These are phyloP conservation scores for Andrographis paniculata DNA, from an alignment of 305 asterid genomes.

Conservation along the genomic window DNA sequence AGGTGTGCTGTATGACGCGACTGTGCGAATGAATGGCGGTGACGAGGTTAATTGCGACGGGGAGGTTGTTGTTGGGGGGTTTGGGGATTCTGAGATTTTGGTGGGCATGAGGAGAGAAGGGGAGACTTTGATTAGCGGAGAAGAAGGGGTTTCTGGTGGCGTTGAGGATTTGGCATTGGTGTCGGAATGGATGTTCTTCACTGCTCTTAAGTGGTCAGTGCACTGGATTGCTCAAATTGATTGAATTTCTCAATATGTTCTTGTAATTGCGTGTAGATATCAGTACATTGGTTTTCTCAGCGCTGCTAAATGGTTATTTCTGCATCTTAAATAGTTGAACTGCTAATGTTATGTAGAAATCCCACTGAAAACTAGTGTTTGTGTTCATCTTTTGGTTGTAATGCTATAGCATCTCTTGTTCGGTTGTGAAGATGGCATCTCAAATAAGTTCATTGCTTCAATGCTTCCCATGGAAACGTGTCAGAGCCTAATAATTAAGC, in stretches of 20 bases:
- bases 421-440: too few species aligned
- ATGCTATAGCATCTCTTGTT: too few species aligned
- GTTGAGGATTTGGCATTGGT: constrained; percentile 49
- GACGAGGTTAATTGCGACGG: constrained; percentile 15
- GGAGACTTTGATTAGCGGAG: constrained; percentile 30
- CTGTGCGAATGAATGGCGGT: constrained; percentile 21
- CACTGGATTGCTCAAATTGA: too few species aligned
- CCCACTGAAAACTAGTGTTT: too few species aligned
- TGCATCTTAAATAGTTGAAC: too few species aligned
- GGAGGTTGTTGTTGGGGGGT: constrained; percentile 19
- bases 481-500: constrained; percentile 14
- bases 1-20: constrained; percentile 38
- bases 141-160: constrained; percentile 24
- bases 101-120: constrained; percentile 45
- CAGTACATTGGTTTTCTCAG: neutral
- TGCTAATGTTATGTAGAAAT: too few species aligned
- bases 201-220: constrained; percentile 73
- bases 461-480: too few species aligned
- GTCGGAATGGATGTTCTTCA: constrained; percentile 76
- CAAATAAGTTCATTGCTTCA: too few species aligned
- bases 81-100: constrained; percentile 40
- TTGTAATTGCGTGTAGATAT: neutral
- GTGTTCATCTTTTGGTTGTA: too few species aligned
- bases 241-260: constrained; percentile 9
- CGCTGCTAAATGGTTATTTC: too few species aligned